Conservation (phyloP, 371 early-diverging fungal species). For the Capillidium heterosporum region DNA sequence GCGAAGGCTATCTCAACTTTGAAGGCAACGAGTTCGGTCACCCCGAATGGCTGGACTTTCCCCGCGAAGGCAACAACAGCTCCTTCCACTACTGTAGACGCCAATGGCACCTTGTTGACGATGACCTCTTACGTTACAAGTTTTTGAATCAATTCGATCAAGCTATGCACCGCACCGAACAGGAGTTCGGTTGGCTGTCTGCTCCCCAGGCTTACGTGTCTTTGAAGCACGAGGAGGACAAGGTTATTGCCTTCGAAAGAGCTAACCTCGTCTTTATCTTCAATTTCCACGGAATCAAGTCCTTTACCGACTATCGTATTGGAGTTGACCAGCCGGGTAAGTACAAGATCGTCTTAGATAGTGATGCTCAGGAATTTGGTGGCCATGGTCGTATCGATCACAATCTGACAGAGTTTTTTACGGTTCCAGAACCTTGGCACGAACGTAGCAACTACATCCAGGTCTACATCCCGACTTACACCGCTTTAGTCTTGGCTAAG, state of each 20-base stretch:
- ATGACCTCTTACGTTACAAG: conserved; percentile 71
- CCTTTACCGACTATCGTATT: conserved; percentile 70
- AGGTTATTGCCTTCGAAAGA: conserved; percentile 82
- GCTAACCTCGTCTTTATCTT: conserved; percentile 72
- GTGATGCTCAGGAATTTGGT: conserved; percentile 53
- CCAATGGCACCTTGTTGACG: conserved; percentile 83
- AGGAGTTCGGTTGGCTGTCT: conserved; percentile 44
- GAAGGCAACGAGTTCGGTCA: conserved; percentile 96
- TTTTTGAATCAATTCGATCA: conserved; percentile 76
- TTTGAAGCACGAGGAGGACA: conserved; percentile 82
- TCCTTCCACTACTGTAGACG: conserved; percentile 88
- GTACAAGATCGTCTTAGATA: conserved; percentile 54
- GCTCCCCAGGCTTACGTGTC: conserved; percentile 57
- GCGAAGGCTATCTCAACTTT: conserved; percentile 90
- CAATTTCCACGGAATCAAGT: conserved; percentile 82
- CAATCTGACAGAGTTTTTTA: conserved; percentile 27
- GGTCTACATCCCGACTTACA: conserved; percentile 10
- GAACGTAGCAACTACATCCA: conserved; percentile 53
- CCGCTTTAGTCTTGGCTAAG: conserved; percentile 2
- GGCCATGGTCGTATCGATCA: conserved; percentile 68
- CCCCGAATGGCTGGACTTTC: conserved; percentile 97
- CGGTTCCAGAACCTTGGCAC: conserved; percentile 48
- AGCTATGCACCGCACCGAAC: conserved; percentile 62
- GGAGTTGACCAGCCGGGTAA: conserved; percentile 49
- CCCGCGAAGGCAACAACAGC: conserved; percentile 77